phyloP scores from a whole-genome alignment of 345 rosid species.

The Geranium rotundifolium region DNA sequence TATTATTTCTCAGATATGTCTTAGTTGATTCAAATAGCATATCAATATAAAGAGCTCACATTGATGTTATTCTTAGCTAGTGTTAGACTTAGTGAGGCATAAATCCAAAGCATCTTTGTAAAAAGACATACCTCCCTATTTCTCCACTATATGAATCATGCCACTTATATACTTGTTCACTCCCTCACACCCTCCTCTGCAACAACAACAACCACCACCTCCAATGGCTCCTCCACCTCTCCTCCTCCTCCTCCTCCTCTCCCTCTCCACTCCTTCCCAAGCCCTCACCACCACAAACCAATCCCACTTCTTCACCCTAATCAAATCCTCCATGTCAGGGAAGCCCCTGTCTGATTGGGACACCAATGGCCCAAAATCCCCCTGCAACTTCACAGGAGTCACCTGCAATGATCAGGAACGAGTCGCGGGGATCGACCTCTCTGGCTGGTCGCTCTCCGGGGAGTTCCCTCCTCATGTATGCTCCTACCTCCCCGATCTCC shows the following conservation, averaged over 20 bases:
- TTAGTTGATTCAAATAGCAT: too few species aligned
- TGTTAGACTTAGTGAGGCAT: too few species aligned
- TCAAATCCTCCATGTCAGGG: constrained; percentile 42
- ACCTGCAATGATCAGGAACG: constrained; percentile 32
- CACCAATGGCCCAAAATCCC: too few species aligned
- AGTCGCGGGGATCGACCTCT: constrained; percentile 62
- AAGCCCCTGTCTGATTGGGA: constrained; percentile 8
- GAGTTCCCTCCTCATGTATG: constrained; percentile 37
- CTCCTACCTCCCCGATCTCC: constrained; percentile 45
- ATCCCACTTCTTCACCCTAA: constrained; percentile 18
- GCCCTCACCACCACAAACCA: constrained; percentile 39
- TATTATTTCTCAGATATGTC: too few species aligned
- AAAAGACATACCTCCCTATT: too few species aligned
- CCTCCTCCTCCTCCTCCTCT: constrained; percentile 22
- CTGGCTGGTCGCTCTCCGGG: constrained; percentile 32
- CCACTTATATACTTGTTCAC: too few species aligned
- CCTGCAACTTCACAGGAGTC: constrained; percentile 48
- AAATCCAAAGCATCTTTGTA: too few species aligned
- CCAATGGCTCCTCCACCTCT: constrained; percentile 5
- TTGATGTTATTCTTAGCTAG: too few species aligned
- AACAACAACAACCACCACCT: too few species aligned
- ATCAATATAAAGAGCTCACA: too few species aligned
- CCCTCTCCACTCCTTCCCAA: constrained; percentile 8
- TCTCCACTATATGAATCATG: too few species aligned
- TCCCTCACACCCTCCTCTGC: too few species aligned